Evolutionary conservation across 148 eudicot genomes (phyloP), one percentile per base, ranked within the genome.

Genomic region (Chenopodium album): DNA sequence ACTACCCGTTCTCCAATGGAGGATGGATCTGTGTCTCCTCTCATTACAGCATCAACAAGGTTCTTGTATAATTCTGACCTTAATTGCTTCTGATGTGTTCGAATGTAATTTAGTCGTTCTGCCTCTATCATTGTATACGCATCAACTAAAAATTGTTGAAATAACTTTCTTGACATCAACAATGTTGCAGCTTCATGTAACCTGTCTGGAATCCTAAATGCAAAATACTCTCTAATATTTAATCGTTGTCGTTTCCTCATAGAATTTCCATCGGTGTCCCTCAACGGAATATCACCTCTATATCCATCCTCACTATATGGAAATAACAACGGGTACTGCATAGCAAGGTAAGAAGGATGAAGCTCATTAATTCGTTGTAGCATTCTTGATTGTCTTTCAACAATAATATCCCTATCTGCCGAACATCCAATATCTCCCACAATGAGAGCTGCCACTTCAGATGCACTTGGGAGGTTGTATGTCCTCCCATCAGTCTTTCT

Each of bases 81-180:
- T 41, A 76, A 60, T 1, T 16, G 3, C 7, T 29, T 29, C 5
- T 76, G 78, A 52, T 76, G 5, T 11, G 12, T 10, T 32, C 13
- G 26, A 76, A 76, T 26, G 22, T 29, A 76, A 2, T 16, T 13
- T 8, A 76, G 47, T 34, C 78, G 59, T 20, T 76, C 47, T 2
- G 64, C 14, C 62, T 74, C 77, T 22, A 74, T 50, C 77, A 74
- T n/a, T 41, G 32, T 47, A n/a, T 74, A 47, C 32, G 1, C 28
- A 76, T 76, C 78, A 1, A 76, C 78, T 16, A 76, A 56, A 16
- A 29, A 34, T 20, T 76, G 78, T 34, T 76, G 78, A 59, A 59
- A 76, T 47, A 47, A 47, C 26, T 29, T 78, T 23, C 80, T 28
- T 1, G 59, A 12, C 52, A 11, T 6, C 13, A 9, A 47, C 1